Base-by-base conservation (phyloP, 2,329 filamentous ascomycete genomes). In the Coniochaeta ligniaria region DNA sequence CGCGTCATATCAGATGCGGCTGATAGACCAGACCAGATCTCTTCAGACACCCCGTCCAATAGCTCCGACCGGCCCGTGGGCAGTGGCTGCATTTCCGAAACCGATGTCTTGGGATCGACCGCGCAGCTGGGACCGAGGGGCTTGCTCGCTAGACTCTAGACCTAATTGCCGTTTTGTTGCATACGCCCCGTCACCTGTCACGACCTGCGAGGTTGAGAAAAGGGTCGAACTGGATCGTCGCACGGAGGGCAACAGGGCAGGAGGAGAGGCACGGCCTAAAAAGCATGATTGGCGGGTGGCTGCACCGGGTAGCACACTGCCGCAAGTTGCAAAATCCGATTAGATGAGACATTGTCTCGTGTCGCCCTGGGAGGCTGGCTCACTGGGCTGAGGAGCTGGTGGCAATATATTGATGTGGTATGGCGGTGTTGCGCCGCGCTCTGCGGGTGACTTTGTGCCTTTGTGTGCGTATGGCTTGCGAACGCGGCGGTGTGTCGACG, bases 281-380 rank as follows among this genome's bases (percentile, higher is more conserved):
- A 26, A 26, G 54, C 31, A 57, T 57, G 54, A 38, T 38, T 57
- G 28, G 54, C 54, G 17, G 28, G 54, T 57, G n/a, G 54, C 35
- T 57, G 54, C 54, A 38, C n/a, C 17, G 31, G 14, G 31, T 14
- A 28, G 9, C 17, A 36, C 28, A 14, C 8, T 36, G 54, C 9
- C 54, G 20, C 17, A n/a, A n/a, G 31, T 38, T n/a, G 22, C 54
- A 35, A 35, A 38, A 57, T 57, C 54, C 54, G 54, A 57, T 57
- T 22, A 57, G 54, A 57, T 35, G 54, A 57, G 54, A 57, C 54
- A 57, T 36, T 57, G 54, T 57, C n/a, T 57, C 35, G 54, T 57
- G 54, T 57, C 54, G 54, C 54, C 33, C 20, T 38, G 35, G 20
- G 35, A 57, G 54, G 54, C 31, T 38, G 54, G 28, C 54, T 57